Evolutionary conservation across 495 filamentous ascomycete genomes (phyloP).

Genomic region (Xylaria acuta): DNA sequence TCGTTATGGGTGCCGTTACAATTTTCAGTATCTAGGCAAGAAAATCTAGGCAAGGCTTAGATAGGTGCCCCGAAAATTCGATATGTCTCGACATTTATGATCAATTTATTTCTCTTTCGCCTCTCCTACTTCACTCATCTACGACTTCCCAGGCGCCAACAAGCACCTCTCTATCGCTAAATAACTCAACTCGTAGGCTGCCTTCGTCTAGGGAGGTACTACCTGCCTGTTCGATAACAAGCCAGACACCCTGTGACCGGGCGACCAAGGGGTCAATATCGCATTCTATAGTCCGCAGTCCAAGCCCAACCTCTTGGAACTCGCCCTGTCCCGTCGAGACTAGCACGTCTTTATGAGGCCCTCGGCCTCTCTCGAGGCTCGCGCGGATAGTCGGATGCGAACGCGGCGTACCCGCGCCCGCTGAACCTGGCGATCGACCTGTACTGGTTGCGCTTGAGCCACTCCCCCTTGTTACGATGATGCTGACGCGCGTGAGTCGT

Average conservation of each 20-base stretch:
- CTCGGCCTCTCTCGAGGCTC: constrained; percentile 70
- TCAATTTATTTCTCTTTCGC: background rate
- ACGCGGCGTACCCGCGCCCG: constrained; percentile 30
- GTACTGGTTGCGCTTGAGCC: constrained; percentile 28
- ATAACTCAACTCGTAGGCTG: constrained; percentile 67
- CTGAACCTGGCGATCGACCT: constrained; percentile 27
- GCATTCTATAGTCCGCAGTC: constrained; percentile 72
- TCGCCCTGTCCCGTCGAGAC: constrained; percentile 64
- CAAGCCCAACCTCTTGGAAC: constrained; percentile 71
- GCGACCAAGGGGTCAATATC: constrained; percentile 65
- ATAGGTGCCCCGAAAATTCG: background rate
- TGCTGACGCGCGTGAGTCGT: constrained; percentile 64
- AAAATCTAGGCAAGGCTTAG: background rate
- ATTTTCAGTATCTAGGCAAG: background rate
- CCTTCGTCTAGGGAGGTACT: constrained; percentile 50
- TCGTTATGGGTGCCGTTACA: background rate
- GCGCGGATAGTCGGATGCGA: constrained; percentile 63
- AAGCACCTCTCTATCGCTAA: constrained; percentile 70
- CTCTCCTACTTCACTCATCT: constrained; percentile 39
- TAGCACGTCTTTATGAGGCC: constrained; percentile 67
- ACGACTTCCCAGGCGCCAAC: constrained; percentile 61
- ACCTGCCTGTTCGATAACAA: constrained; percentile 80
- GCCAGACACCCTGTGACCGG: constrained; percentile 65
- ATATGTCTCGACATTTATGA: background rate
- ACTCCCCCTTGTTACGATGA: constrained; percentile 48